Evolutionary conservation across 306 rosid species (phyloP).

Genomic region (Pyrus communis): DNA sequence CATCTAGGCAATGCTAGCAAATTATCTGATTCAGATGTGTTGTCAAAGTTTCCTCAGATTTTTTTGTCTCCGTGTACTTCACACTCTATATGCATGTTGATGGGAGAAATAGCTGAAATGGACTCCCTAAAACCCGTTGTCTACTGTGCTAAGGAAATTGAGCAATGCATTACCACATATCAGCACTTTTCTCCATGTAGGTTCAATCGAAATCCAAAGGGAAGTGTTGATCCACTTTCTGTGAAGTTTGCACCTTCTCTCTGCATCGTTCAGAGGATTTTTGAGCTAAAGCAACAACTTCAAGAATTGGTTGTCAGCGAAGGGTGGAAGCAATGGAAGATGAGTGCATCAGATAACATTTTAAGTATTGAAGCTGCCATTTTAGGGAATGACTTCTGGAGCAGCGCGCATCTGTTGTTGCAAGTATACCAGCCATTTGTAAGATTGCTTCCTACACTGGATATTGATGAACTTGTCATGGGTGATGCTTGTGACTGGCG

Average conservation of each 20-base stretch:
- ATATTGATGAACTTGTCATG: constrained; percentile 35
- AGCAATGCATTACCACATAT: constrained; percentile 30
- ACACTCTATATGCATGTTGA: constrained; percentile 30
- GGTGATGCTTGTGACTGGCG: constrained; percentile 52
- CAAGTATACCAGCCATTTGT: constrained; percentile 41
- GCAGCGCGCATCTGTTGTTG: constrained; percentile 24
- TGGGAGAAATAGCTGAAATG: constrained; percentile 51
- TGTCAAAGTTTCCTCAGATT: constrained; percentile 38
- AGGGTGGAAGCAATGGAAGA: constrained; percentile 57
- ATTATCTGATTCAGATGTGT: constrained; percentile 22
- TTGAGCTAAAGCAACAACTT: constrained; percentile 36
- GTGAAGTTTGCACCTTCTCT: constrained; percentile 36
- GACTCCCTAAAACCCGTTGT: constrained; percentile 40
- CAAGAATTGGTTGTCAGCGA: constrained; percentile 27
- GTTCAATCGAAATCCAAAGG: constrained; percentile 27
- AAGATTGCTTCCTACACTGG: constrained; percentile 24
- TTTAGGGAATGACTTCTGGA: constrained; percentile 43
- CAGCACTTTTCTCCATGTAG: constrained; percentile 25
- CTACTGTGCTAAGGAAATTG: constrained; percentile 40
- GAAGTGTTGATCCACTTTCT: constrained; percentile 17
- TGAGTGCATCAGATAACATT: constrained; percentile 19
- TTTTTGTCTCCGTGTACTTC: constrained; percentile 52
- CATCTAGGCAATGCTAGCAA: constrained; percentile 31
- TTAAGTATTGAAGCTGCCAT: constrained; percentile 35
- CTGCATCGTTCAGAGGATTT: constrained; percentile 28